Conservation (phyloP, 2,329 filamentous ascomycete genomes). For the Pseudogymnoascus sp. region DNA sequence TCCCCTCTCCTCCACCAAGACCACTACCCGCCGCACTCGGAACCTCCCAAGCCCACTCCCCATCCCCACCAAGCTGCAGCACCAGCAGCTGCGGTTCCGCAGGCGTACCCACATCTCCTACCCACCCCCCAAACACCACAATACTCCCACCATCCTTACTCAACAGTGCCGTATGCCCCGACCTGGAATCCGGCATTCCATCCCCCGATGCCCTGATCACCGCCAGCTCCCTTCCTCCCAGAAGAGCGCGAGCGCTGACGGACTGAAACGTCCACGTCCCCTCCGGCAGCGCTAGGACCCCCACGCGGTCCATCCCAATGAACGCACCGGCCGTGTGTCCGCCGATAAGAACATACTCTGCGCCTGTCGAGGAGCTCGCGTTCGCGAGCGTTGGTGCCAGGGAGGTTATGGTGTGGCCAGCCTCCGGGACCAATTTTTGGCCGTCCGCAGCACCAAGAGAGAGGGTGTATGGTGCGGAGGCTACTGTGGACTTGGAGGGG, state of each 20-base stretch:
- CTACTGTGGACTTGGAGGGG: constrained; percentile 35
- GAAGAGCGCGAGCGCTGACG: constrained; percentile 40
- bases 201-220: constrained; percentile 23
- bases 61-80: constrained; percentile 62
- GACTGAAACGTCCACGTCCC: constrained; percentile 76
- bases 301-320: constrained; percentile 88
- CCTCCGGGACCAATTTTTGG: constrained; percentile 67
- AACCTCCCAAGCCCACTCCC: constrained; percentile 62
- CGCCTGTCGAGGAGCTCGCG: constrained; percentile 49
- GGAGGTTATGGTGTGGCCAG: constrained; percentile 75
- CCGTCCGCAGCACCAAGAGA: constrained; percentile 38
- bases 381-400: constrained; percentile 63
- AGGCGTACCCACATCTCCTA: constrained; percentile 66
- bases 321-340: constrained; percentile 79
- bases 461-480: constrained; percentile 32
- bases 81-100: constrained; percentile 76
- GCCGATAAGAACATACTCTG: constrained; percentile 73
- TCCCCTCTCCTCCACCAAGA: constrained; percentile 36
- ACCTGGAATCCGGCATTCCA: constrained; percentile 61
- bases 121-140: constrained; percentile 83
- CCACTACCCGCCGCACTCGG: constrained; percentile 36
- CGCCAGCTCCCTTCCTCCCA: constrained; percentile 40
- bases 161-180: constrained; percentile 79
- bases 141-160: constrained; percentile 70
- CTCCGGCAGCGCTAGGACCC: constrained; percentile 78